Percentiles rank a stretch among this genome's conserved stretches.
Conservation (phyloP, 108 stramenopile genomes). For the Nitzschia sp. region DNA sequence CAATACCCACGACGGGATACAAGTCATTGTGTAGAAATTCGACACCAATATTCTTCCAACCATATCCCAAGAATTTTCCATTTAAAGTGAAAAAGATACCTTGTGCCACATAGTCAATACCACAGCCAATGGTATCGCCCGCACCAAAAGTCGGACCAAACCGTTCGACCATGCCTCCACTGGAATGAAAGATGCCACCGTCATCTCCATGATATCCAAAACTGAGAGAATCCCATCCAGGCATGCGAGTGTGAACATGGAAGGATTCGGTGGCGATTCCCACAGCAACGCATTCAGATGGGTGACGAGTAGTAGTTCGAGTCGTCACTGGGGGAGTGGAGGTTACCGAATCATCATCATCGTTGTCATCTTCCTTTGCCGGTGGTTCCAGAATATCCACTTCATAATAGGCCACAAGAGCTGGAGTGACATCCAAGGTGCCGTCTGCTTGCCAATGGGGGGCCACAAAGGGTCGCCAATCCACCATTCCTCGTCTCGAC, state of each 20-base stretch:
- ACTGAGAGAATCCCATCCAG: constrained; percentile 76
- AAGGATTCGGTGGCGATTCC: constrained; percentile 64
- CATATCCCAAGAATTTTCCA: constrained; percentile 84
- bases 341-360: neutral
- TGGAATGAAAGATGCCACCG: constrained; percentile 74
- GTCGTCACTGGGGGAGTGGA: neutral
- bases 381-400: constrained; percentile 51
- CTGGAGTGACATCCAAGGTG: constrained; percentile 61
- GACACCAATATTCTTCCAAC: constrained; percentile 41
- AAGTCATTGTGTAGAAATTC: constrained; percentile 48
- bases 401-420: constrained; percentile 74
- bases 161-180: constrained; percentile 61
- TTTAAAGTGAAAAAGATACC: constrained; percentile 85
- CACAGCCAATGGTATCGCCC: constrained; percentile 89
- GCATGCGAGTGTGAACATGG: constrained; percentile 56
- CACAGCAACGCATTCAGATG: constrained; percentile 72
- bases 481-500: neutral
- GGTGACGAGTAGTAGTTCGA: neutral
- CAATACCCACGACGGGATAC: constrained; percentile 83
- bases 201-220: constrained; percentile 88
- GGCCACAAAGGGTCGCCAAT: constrained; percentile 48
- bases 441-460: constrained; percentile 33
- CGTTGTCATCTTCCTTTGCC: neutral
- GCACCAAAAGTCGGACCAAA: constrained; percentile 74
- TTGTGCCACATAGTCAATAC: constrained; percentile 57